A percentile compares a stretch with the other conserved stretches of the same genome.
Conservation (phyloP, 805 yeast species). For the Candida manassasensis region DNA sequence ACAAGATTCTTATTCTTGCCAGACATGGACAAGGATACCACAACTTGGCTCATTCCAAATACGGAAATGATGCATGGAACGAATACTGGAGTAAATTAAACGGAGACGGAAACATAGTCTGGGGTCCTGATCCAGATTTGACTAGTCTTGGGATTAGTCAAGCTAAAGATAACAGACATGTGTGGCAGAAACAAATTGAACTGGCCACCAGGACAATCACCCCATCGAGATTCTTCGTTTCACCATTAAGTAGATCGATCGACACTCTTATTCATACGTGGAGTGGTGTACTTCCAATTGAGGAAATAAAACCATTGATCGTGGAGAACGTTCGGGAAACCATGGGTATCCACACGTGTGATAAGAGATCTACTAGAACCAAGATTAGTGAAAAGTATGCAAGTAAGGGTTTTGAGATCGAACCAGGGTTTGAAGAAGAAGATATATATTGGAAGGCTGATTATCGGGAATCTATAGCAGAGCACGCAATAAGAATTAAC, state of each 20-base stretch:
- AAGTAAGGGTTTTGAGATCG: constrained; percentile 33
- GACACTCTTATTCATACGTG: constrained; percentile 48
- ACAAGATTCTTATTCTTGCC: constrained; percentile 45
- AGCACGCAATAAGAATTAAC: constrained; percentile 35
- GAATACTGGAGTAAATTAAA: constrained; percentile 38
- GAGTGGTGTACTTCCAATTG: constrained; percentile 27
- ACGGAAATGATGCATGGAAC: constrained; percentile 45
- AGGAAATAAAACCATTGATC: constrained; percentile 29
- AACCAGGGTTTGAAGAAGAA: constrained; percentile 42
- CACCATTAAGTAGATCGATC: constrained; percentile 50
- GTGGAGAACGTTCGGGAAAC: constrained; percentile 47
- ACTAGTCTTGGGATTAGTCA: constrained; percentile 43
- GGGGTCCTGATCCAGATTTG: constrained; percentile 52
- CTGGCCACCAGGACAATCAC: constrained; percentile 16
- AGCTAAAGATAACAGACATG: constrained; percentile 40
- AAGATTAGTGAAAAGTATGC: constrained; percentile 39
- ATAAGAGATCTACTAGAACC: constrained; percentile 36
- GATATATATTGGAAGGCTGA: constrained; percentile 39
- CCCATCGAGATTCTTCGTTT: constrained; percentile 41
- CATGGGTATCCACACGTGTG: constrained; percentile 48
- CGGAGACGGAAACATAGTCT: constrained; percentile 43
- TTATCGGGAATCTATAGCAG: constrained; percentile 37
- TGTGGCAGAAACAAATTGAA: constrained; percentile 26
- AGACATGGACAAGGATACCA: constrained; percentile 56
- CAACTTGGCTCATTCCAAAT: constrained; percentile 41